Percentiles rank a stretch among this genome's conserved stretches.
These are phyloP conservation scores for Chalaropsis ovoidea DNA, from an alignment of 2,329 filamentous ascomycete species.

Conservation along the genomic window DNA sequence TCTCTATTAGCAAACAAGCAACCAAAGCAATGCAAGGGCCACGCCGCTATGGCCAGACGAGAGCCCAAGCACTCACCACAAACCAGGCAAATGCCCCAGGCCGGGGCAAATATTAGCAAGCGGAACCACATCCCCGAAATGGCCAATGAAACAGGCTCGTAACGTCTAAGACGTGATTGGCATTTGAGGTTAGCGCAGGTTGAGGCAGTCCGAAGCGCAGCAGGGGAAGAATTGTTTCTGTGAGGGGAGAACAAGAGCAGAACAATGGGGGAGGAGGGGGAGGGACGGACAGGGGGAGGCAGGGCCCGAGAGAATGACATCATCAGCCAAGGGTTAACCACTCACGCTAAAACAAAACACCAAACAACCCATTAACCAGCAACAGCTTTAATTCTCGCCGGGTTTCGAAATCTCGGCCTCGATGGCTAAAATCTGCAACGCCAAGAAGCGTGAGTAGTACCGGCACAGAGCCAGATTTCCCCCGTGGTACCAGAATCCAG, in stretches of 20 bases:
- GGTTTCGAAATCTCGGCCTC: conserved; percentile 34
- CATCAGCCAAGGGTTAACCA: background rate
- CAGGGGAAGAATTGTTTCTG: background rate
- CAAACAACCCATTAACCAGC: background rate
- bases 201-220: conserved; percentile 9
- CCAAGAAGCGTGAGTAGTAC: conserved; percentile 47
- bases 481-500: conserved; percentile 56
- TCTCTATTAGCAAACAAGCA: conserved; percentile 1
- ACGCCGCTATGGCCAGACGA: background rate
- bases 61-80: background rate
- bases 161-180: conserved; percentile 12
- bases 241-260: background rate
- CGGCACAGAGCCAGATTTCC: conserved; percentile 54
- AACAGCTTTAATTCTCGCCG: conserved; percentile 28
- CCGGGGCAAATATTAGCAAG: conserved; percentile 2
- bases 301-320: conserved; percentile 1
- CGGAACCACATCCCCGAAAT: conserved; percentile 12
- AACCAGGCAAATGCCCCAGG: background rate
- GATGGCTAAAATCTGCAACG: conserved; percentile 43
- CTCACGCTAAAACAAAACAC: background rate
- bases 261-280: background rate
- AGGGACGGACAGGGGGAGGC: background rate
- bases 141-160: conserved; percentile 12
- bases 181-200: background rate
- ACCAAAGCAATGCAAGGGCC: background rate